Evolutionary conservation across 2,329 filamentous ascomycete genomes (phyloP), one percentile per base, ranked within the genome.

Genomic region (Xylaria sp.): DNA sequence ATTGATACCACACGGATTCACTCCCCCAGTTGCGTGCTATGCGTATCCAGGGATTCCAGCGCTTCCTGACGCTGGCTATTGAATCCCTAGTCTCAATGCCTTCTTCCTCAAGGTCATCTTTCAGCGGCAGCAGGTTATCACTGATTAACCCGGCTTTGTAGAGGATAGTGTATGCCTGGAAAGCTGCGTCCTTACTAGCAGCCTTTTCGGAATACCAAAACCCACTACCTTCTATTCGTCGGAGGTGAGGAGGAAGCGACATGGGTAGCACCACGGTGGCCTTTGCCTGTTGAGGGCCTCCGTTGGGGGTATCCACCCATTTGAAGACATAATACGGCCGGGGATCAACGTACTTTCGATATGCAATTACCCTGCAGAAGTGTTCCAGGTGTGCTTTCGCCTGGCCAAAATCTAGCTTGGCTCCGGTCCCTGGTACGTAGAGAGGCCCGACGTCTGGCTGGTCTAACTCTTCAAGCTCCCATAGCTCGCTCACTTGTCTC

Each of bases 181-280:
- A 94, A 0, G 91, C 89, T 1, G 88, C 91, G 70, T 97, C 93
- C 66, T 89, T 91, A 61, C 78, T 85, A 0, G 92, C 91, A 61
- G 84, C 85, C 52, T 78, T 82, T 64, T 94, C 87, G 0, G 86
- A 89, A 9, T 62, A 71, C 92, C 92, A 97, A n/a, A 69, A 58
- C 34, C 68, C 58, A 22, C 70, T 68, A 47, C 87, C 83, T 19
- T 72, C 63, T 0, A 81, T 77, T 38, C 71, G 74, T 16, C 89
- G 83, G 8, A 91, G 70, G 11, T 78, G 69, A 3, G 79, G 74
- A n/a, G 89, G 81, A 1, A 97, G 75, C 3, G 83, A 87, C 3
- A 81, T 78, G 0, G 93, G 93, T 2, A 97, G 76, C 1, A 83
- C 76, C 0, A 96, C 89, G 1, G 76, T 84, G 2, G 88, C 88